Conservation (phyloP, 1,284 basidiomycete genomes). For the Taiwanofungus camphoratus region DNA sequence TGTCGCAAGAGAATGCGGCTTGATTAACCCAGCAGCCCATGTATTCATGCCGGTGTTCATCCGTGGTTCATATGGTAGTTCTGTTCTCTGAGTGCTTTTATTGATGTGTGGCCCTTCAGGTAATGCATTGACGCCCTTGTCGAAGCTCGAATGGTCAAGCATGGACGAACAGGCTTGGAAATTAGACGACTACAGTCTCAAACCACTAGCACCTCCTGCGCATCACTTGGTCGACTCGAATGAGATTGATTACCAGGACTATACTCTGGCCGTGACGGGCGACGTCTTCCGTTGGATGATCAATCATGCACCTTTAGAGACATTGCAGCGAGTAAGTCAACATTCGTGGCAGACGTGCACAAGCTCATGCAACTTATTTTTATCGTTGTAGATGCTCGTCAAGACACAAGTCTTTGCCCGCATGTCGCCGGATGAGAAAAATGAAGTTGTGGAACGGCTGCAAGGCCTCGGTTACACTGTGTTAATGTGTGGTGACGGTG, state of each 20-base stretch:
- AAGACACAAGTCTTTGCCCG: constrained; percentile 96
- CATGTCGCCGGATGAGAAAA: constrained; percentile 99
- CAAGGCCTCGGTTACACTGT: constrained; percentile 94
- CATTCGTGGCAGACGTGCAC: not conserved
- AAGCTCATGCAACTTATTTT: not conserved
- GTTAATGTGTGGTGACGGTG: constrained; percentile 98
- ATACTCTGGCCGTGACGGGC: constrained; percentile 91
- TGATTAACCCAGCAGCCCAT: constrained; percentile 85
- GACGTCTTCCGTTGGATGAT: constrained; percentile 99
- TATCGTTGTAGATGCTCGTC: constrained; percentile 80
- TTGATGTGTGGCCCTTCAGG: constrained; percentile 37
- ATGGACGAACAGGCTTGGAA: constrained; percentile 88
- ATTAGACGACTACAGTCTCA: constrained; percentile 85
- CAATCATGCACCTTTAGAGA: constrained; percentile 91
- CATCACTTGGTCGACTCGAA: constrained; percentile 64
- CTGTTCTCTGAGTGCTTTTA: not conserved
- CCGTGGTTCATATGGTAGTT: constrained; percentile 43
- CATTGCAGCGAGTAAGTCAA: constrained; percentile 75
- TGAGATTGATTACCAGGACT: constrained; percentile 79
- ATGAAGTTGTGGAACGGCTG: constrained; percentile 93
- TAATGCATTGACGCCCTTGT: constrained; percentile 51
- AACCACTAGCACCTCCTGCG: constrained; percentile 63
- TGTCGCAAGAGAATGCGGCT: constrained; percentile 91
- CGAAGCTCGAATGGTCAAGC: constrained; percentile 85
- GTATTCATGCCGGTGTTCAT: constrained; percentile 89